Conservation (phyloP, 2,329 filamentous ascomycete species). For the Pseudogymnoascus sp. region DNA sequence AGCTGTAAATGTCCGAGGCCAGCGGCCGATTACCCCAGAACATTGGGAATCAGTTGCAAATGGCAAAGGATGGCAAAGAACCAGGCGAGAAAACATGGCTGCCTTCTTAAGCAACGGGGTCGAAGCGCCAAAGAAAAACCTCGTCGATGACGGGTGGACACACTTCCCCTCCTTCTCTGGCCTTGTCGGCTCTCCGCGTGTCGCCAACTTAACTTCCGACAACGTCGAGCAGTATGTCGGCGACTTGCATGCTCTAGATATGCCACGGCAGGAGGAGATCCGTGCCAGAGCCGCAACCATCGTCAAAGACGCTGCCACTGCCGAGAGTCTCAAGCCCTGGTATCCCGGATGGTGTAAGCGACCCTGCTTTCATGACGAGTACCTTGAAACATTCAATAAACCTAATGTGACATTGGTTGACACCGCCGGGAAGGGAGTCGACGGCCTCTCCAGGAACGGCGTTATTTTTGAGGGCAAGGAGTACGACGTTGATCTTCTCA, state of each 20-base stretch:
- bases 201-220: no score
- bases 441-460: slow-evolving; percentile 38
- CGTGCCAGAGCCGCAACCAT: slow-evolving; percentile 40
- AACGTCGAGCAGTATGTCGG: no score
- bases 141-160: slow-evolving; percentile 46
- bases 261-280: slow-evolving; percentile 32
- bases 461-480: slow-evolving; percentile 41
- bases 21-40: slow-evolving; percentile 35
- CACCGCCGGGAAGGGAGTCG: slow-evolving; percentile 47
- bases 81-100: slow-evolving; percentile 40
- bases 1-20: slow-evolving; percentile 32
- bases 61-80: slow-evolving; percentile 42
- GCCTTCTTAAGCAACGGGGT: slow-evolving; percentile 29
- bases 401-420: slow-evolving; percentile 53
- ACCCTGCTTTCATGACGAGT: slow-evolving; percentile 54
- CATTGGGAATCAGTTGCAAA: slow-evolving; percentile 30
- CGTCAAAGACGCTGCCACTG: slow-evolving; percentile 47
- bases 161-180: slow-evolving; percentile 33
- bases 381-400: slow-evolving; percentile 51
- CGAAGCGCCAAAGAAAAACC: slow-evolving; percentile 30
- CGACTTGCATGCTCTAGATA: no score
- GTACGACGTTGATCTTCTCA: slow-evolving; percentile 41
- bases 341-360: slow-evolving; percentile 59
- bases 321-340: slow-evolving; percentile 49
- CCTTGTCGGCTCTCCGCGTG: slow-evolving; percentile 25